Evolutionary conservation across 352 stramenopile species (phyloP).

Genomic region (Globisporangium lucens): DNA sequence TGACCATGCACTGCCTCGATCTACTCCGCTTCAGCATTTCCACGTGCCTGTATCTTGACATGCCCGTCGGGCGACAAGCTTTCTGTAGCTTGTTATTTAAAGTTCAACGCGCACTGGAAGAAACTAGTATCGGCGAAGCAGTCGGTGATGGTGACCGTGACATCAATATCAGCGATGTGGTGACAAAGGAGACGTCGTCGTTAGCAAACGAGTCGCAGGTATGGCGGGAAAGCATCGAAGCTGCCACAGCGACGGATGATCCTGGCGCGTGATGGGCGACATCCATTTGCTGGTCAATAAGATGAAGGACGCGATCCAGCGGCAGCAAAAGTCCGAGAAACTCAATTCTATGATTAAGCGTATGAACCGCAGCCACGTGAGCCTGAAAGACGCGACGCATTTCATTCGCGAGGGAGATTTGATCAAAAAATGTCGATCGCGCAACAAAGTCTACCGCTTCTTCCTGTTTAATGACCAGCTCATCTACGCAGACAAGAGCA

Average conservation of each 20-base stretch:
- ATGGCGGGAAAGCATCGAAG: constrained; percentile 67
- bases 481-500: constrained; percentile 75
- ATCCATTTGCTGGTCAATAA: constrained; percentile 88
- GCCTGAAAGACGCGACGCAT: constrained; percentile 92
- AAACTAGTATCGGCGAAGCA: constrained; percentile 14
- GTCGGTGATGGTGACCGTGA: background rate
- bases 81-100: constrained; percentile 79
- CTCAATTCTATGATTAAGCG: constrained; percentile 84
- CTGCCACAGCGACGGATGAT: constrained; percentile 60
- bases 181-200: background rate
- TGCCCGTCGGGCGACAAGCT: constrained; percentile 68
- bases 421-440: constrained; percentile 91
- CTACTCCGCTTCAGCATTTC: constrained; percentile 79
- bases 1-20: constrained; percentile 81
- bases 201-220: constrained; percentile 13
- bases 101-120: constrained; percentile 58
- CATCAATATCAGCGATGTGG: background rate
- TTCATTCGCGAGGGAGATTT: constrained; percentile 95
- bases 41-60: constrained; percentile 79
- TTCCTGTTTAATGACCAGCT: constrained; percentile 89
- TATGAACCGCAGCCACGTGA: constrained; percentile 90
- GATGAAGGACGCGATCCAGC: constrained; percentile 88
- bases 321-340: constrained; percentile 75
- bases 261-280: constrained; percentile 85
- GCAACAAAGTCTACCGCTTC: constrained; percentile 84